Percentiles rank a stretch among this genome's conserved stretches.
Conservation (phyloP, 1,139 yeast genomes). For the Pichia sp. region DNA sequence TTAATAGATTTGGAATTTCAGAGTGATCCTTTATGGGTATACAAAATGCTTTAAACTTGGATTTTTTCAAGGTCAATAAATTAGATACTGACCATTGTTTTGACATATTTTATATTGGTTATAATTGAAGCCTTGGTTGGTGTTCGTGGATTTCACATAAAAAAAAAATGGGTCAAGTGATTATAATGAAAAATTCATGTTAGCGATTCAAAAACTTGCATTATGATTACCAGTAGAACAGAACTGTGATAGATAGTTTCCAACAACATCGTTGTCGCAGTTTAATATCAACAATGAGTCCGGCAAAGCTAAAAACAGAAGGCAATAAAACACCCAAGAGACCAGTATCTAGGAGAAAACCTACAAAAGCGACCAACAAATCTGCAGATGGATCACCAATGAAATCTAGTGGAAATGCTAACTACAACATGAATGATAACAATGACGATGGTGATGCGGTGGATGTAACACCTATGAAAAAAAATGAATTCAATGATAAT, state of each 20-base stretch:
- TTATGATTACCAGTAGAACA: neutral
- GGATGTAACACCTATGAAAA: constrained; percentile 3
- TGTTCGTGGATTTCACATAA: neutral
- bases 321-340: constrained; percentile 1
- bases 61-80: constrained; percentile 41
- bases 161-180: neutral
- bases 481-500: neutral
- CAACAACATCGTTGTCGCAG: neutral
- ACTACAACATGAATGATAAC: neutral
- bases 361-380: neutral
- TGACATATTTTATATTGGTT: neutral
- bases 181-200: neutral
- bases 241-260: neutral
- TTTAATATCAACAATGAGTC: neutral
- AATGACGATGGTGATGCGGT: neutral
- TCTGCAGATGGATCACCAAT: neutral
- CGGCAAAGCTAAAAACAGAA: neutral
- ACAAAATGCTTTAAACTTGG: constrained; percentile 57
- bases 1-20: constrained; percentile 37
- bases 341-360: neutral
- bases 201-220: neutral
- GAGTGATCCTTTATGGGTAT: constrained; percentile 32
- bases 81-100: constrained; percentile 32
- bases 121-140: neutral
- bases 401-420: neutral